These are phyloP conservation scores for Nicotiana attenuata DNA, from an alignment of 257 asterid species.

Conservation along the genomic window DNA sequence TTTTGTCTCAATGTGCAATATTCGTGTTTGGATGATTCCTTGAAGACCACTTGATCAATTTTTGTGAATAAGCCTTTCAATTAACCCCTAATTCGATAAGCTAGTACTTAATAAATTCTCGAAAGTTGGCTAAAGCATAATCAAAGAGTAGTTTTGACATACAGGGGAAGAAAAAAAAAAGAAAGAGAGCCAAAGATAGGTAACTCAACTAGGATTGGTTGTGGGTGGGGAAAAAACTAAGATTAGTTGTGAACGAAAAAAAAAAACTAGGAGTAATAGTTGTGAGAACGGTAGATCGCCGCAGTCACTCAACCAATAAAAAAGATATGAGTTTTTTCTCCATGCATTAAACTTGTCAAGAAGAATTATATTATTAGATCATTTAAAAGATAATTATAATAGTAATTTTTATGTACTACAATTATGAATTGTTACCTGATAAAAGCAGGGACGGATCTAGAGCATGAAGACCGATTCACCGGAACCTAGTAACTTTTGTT, in stretches of 20 bases:
- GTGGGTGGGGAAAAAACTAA: too few species aligned
- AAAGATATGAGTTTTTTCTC: too few species aligned
- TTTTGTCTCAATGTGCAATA: neutral
- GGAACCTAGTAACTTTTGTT: too few species aligned
- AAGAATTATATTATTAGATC: too few species aligned
- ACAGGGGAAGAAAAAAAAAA: neutral
- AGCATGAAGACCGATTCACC: too few species aligned
- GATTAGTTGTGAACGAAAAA: neutral
- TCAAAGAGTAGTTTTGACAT: conserved; percentile 1
- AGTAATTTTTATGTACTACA: too few species aligned
- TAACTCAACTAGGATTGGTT: neutral
- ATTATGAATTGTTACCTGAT: neutral
- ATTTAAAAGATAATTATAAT: too few species aligned
- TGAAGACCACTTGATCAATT: neutral
- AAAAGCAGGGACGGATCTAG: too few species aligned
- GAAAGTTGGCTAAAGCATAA: neutral
- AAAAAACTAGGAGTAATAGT: too few species aligned
- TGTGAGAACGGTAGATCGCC: too few species aligned
- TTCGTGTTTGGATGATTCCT: neutral
- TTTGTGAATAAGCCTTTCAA: neutral
- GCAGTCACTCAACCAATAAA: neutral
- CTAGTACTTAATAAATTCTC: neutral
- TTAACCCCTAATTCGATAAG: neutral
- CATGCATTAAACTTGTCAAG: too few species aligned
- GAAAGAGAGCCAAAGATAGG: neutral